These are phyloP conservation scores for Aspergillus sclerotialis DNA, from an alignment of 2,329 filamentous ascomycete species.

Conservation along the genomic window DNA sequence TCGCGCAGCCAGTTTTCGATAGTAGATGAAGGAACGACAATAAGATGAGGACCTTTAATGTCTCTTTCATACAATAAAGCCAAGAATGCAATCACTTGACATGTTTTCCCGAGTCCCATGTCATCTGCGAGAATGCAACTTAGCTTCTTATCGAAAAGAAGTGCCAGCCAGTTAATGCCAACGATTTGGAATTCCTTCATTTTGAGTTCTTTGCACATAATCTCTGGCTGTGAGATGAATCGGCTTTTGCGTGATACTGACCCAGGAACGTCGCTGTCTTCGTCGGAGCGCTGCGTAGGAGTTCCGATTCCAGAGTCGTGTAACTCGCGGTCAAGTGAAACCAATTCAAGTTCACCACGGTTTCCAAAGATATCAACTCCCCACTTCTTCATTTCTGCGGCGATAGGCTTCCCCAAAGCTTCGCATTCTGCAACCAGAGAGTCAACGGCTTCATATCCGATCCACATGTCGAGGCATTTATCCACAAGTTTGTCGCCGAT, in stretches of 20 bases:
- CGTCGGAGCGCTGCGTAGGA: slow-evolving; percentile 43
- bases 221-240: slow-evolving; percentile 61
- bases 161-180: slow-evolving; percentile 86
- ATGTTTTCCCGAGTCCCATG: slow-evolving; percentile 94
- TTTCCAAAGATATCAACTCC: slow-evolving; percentile 59
- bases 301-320: slow-evolving; percentile 65
- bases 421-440: slow-evolving; percentile 72
- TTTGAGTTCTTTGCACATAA: slow-evolving; percentile 67
- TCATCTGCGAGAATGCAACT: slow-evolving; percentile 94
- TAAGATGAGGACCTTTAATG: slow-evolving; percentile 65
- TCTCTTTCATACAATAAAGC: slow-evolving; percentile 69
- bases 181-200: slow-evolving; percentile 94
- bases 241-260: slow-evolving; percentile 29
- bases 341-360: slow-evolving; percentile 55
- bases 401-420: slow-evolving; percentile 59
- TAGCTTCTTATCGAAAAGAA: slow-evolving; percentile 71
- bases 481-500: slow-evolving; percentile 63
- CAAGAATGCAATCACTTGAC: slow-evolving; percentile 88
- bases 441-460: slow-evolving; percentile 76
- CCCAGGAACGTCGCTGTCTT: slow-evolving; percentile 39
- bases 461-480: slow-evolving; percentile 64
- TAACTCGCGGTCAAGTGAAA: slow-evolving; percentile 43
- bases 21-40: slow-evolving; percentile 89
- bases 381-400: slow-evolving; percentile 60
- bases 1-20: slow-evolving; percentile 94